Evolutionary conservation across 108 stramenopile genomes (phyloP).

Genomic region (Mediolabrus comicus): DNA sequence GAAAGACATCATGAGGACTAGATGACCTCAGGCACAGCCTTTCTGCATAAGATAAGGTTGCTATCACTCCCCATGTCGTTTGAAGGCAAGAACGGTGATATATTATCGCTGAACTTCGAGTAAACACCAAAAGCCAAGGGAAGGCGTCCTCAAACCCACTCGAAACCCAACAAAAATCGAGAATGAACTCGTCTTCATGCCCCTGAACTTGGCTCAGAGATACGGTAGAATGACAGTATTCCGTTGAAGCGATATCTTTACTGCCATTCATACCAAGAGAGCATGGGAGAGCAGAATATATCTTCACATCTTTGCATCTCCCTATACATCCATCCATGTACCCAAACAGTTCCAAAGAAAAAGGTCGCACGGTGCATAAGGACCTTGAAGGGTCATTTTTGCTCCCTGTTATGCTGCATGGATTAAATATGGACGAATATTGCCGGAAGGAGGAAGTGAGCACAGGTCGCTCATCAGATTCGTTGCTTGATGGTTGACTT

Average conservation of each 20-base stretch:
- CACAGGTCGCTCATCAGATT: neutral
- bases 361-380: conserved; percentile 28
- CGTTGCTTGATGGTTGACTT: neutral
- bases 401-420: conserved; percentile 1
- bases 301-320: conserved; percentile 28
- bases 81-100: conserved; percentile 49
- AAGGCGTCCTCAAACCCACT: conserved; percentile 69
- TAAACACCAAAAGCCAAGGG: conserved; percentile 64
- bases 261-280: neutral
- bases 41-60: conserved; percentile 46
- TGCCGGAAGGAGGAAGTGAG: conserved; percentile 36
- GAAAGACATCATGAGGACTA: conserved; percentile 52
- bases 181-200: conserved; percentile 26
- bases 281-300: conserved; percentile 32
- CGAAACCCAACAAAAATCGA: conserved; percentile 68
- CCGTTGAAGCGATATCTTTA: conserved; percentile 1
- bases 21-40: conserved; percentile 1
- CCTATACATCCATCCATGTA: conserved; percentile 10
- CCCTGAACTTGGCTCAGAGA: conserved; percentile 11
- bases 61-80: conserved; percentile 51
- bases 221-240: conserved; percentile 23
- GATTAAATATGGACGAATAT: conserved; percentile 38
- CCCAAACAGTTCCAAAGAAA: conserved; percentile 44
- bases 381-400: conserved; percentile 24
- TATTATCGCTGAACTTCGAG: conserved; percentile 48